Evolutionary conservation across 768 basidiomycete genomes (phyloP).

Genomic region (Holtermanniella nyarrowii): DNA sequence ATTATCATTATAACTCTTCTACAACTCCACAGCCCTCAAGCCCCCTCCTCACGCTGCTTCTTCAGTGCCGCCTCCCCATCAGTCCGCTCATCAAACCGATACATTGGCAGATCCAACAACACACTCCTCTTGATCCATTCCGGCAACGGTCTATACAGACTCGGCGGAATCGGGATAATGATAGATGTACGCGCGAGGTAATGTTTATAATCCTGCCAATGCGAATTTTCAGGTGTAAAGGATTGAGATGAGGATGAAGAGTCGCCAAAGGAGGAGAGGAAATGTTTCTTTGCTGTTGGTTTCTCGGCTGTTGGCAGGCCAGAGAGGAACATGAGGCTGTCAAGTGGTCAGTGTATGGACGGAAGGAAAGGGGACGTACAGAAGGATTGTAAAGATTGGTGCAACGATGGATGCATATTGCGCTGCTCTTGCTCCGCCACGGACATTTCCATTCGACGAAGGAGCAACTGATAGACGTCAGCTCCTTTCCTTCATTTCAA

Average conservation of each 20-base stretch:
- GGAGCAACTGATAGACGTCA: conserved; percentile 54
- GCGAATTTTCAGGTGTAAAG: conserved; percentile 9
- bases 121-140: conserved; percentile 49
- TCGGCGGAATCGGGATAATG: conserved; percentile 53
- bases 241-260: not conserved
- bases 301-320: conserved; percentile 64
- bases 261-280: conserved; percentile 43
- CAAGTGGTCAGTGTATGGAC: conserved; percentile 17
- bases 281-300: conserved; percentile 54
- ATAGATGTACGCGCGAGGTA: conserved; percentile 55
- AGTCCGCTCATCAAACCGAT: conserved; percentile 49
- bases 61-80: conserved; percentile 47
- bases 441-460: conserved; percentile 46
- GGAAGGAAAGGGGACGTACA: conserved; percentile 43
- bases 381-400: conserved; percentile 53
- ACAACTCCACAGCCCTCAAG: no score
- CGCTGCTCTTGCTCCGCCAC: conserved; percentile 47
- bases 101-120: conserved; percentile 56
- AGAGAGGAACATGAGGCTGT: conserved; percentile 51
- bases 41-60: conserved; percentile 18
- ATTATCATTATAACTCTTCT: no score
- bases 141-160: conserved; percentile 50
- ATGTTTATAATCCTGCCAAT: conserved; percentile 45
- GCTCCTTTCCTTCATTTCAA: conserved; percentile 14
- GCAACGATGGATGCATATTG: conserved; percentile 55